Conservation (phyloP, 352 stramenopile species). For the Phytophthora sp. region DNA sequence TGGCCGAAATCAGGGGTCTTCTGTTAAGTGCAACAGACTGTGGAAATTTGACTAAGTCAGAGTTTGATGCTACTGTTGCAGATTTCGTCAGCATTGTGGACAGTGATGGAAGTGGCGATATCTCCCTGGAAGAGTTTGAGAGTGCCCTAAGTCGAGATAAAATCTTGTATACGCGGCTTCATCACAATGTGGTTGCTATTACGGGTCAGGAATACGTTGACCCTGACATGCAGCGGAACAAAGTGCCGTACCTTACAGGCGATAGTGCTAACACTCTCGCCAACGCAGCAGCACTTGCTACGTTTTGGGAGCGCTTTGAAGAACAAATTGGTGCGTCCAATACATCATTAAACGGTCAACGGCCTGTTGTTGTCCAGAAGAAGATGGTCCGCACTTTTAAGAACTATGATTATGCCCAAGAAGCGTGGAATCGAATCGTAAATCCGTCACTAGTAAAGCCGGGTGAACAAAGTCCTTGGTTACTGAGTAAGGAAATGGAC, state of each 20-base stretch:
- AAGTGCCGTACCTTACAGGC: constrained; percentile 67
- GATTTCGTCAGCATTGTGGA: constrained; percentile 86
- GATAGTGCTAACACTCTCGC: constrained; percentile 44
- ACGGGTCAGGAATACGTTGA: constrained; percentile 84
- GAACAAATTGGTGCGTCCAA: constrained; percentile 65
- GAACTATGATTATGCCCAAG: constrained; percentile 89
- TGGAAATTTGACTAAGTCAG: constrained; percentile 71
- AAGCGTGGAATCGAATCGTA: constrained; percentile 84
- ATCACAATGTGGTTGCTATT: constrained; percentile 64
- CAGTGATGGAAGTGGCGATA: constrained; percentile 78
- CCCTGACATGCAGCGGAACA: constrained; percentile 60
- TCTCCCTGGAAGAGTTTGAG: constrained; percentile 88
- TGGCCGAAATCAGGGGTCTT: constrained; percentile 66
- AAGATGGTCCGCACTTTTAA: constrained; percentile 89
- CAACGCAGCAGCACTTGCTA: constrained; percentile 60
- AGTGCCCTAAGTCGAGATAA: constrained; percentile 70
- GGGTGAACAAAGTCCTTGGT: constrained; percentile 68
- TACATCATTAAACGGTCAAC: constrained; percentile 66
- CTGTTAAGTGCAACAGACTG: constrained; percentile 74
- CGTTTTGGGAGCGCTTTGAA: constrained; percentile 81
- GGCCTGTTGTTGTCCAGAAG: constrained; percentile 69
- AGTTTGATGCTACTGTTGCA: constrained; percentile 77
- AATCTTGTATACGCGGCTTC: constrained; percentile 69
- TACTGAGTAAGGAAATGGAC: constrained; percentile 83
- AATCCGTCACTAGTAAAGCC: constrained; percentile 77